These are phyloP conservation scores for Leccinum barrowsii DNA, from an alignment of 768 basidiomycete genomes.

Conservation along the genomic window DNA sequence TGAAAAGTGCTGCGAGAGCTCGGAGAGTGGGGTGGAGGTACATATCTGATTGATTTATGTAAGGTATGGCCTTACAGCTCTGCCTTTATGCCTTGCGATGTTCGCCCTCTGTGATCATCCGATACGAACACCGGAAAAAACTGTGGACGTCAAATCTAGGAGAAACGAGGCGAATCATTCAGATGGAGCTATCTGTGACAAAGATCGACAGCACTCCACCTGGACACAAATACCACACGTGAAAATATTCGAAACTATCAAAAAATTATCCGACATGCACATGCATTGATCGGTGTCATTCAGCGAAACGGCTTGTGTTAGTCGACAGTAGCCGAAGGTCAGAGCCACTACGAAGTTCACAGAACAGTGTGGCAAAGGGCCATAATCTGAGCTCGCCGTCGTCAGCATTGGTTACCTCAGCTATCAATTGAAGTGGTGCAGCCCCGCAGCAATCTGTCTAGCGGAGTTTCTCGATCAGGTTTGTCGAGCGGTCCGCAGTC, in stretches of 20 bases:
- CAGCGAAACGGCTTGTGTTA: neutral
- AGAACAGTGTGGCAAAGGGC: neutral
- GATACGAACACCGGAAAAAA: neutral
- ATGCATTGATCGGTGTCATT: neutral
- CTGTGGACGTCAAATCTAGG: neutral
- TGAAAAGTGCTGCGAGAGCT: neutral
- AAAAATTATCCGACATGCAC: neutral
- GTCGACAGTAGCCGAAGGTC: neutral
- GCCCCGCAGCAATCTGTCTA: neutral
- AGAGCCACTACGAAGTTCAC: neutral
- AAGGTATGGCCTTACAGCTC: neutral
- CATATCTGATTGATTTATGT: neutral
- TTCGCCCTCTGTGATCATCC: neutral
- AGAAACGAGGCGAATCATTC: neutral
- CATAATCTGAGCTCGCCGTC: neutral
- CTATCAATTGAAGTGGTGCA: neutral
- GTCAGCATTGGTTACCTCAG: neutral
- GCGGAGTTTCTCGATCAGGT: neutral
- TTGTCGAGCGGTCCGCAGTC: neutral
- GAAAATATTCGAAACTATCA: neutral
- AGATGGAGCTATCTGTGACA: neutral
- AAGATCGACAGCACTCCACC: neutral
- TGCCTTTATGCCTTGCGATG: constrained; percentile 7
- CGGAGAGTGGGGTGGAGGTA: neutral
- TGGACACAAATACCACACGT: neutral